A percentile compares a stretch with the other conserved stretches of the same genome.
Conservation (phyloP, 129 eudicot genomes). For the Helianthus tuberosus region DNA sequence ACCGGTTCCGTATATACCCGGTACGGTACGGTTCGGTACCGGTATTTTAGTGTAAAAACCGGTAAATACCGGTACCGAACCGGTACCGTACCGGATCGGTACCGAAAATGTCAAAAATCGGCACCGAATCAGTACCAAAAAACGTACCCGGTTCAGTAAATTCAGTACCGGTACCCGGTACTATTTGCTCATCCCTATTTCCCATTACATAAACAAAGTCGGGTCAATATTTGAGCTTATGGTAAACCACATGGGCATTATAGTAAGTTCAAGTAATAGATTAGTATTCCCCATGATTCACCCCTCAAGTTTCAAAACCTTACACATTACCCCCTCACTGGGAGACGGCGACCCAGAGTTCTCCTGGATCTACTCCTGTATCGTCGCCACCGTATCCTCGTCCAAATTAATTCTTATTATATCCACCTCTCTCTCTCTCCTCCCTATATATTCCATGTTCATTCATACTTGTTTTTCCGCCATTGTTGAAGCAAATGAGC, state of each 20-base stretch:
- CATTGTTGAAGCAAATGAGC: slow-evolving; percentile 30
- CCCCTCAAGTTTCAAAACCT: slow-evolving; percentile 16
- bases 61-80: too few species aligned
- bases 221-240: not conserved
- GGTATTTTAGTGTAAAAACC: too few species aligned
- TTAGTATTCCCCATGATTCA: not conserved
- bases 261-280: not conserved
- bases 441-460: slow-evolving; percentile 12
- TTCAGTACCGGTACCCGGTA: too few species aligned
- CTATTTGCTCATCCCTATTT: too few species aligned
- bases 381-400: slow-evolving; percentile 21
- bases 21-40: too few species aligned
- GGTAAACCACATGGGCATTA: slow-evolving; percentile 3
- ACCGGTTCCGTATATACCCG: too few species aligned
- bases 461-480: slow-evolving; percentile 1
- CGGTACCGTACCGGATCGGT: too few species aligned
- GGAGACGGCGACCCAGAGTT: slow-evolving; percentile 12
- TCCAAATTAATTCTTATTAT: slow-evolving; percentile 17
- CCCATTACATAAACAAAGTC: too few species aligned
- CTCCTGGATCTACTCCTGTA: slow-evolving; percentile 27
- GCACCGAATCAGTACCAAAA: too few species aligned
- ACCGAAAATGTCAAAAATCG: too few species aligned
- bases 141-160: too few species aligned
- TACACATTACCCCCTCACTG: slow-evolving; percentile 26
- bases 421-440: not conserved